Percentiles rank a stretch among this genome's conserved stretches.
Conservation (phyloP, 2,329 filamentous ascomycete genomes). For the Chalara sp. region DNA sequence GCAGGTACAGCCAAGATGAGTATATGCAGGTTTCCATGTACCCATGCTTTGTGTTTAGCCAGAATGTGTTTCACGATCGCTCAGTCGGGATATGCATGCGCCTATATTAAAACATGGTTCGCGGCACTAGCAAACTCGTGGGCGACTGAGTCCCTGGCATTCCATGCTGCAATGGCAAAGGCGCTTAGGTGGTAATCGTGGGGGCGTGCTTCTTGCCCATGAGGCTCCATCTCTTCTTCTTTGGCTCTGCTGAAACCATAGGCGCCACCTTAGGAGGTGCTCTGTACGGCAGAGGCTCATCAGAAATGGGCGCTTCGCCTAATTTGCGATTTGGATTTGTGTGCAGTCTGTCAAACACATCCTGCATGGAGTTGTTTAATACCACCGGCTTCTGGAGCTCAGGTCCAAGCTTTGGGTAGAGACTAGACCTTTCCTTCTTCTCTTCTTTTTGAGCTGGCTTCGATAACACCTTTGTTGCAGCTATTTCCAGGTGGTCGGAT, state of each 20-base stretch:
- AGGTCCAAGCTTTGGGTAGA: slow-evolving; percentile 5
- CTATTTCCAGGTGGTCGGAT: slow-evolving; percentile 21
- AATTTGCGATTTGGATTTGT: slow-evolving; percentile 25
- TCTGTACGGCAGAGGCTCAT: slow-evolving; percentile 9
- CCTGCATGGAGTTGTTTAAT: slow-evolving; percentile 17
- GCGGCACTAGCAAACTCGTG: too few relatives aligned
- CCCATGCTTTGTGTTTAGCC: too few relatives aligned
- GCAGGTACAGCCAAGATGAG: too few relatives aligned
- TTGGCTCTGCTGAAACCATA: not conserved
- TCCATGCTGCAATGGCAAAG: too few relatives aligned
- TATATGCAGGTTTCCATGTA: too few relatives aligned
- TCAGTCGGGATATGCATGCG: too few relatives aligned
- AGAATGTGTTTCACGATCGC: too few relatives aligned
- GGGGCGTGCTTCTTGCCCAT: slow-evolving; percentile 18
- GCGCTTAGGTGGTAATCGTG: slow-evolving; percentile 11
- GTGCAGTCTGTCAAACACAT: slow-evolving; percentile 26
- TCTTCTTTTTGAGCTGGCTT: slow-evolving; percentile 4
- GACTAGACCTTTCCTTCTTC: not conserved
- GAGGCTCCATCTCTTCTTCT: slow-evolving; percentile 21
- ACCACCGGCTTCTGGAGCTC: not conserved
- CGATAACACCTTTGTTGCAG: not conserved
- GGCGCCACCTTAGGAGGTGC: slow-evolving; percentile 4
- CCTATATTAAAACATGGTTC: too few relatives aligned
- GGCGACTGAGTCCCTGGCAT: too few relatives aligned
- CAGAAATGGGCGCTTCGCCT: slow-evolving; percentile 25